Conservation (phyloP, 345 rosid genomes). For the Laguncularia racemosa region DNA sequence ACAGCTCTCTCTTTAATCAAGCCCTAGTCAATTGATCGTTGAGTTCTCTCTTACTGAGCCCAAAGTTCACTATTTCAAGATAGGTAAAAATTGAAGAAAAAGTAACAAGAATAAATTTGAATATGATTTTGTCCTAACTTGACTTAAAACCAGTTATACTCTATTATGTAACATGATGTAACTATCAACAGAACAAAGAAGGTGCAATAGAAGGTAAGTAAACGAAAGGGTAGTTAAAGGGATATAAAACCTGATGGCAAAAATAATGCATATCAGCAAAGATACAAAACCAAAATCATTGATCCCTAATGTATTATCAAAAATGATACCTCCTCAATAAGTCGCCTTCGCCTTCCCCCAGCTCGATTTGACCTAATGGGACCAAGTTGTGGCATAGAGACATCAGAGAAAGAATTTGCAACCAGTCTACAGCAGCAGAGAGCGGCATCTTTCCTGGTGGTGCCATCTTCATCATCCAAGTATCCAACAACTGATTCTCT, state of each 20-base stretch:
- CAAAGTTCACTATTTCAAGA: too few species aligned
- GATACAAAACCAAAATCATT: not conserved
- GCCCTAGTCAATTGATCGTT: too few species aligned
- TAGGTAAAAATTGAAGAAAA: too few species aligned
- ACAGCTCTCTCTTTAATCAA: too few species aligned
- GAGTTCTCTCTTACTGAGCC: too few species aligned
- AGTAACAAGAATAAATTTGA: too few species aligned
- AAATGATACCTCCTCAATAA: conserved; percentile 75
- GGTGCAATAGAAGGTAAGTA: not conserved
- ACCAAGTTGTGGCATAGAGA: conserved; percentile 43
- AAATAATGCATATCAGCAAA: not conserved
- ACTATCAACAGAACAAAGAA: not conserved
- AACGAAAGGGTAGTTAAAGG: not conserved
- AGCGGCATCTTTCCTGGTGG: conserved; percentile 87
- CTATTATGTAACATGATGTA: too few species aligned
- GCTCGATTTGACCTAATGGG: conserved; percentile 66
- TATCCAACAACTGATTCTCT: conserved; percentile 81
- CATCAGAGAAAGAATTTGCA: conserved; percentile 69
- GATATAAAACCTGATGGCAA: not conserved
- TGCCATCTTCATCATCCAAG: conserved; percentile 91
- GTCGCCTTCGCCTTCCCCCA: conserved; percentile 74
- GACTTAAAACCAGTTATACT: too few species aligned
- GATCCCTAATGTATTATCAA: not conserved
- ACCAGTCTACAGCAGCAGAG: conserved; percentile 86
- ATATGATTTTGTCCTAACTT: too few species aligned